Evolutionary conservation across 306 rosid genomes (phyloP).

Genomic region (Castanopsis chinensis): DNA sequence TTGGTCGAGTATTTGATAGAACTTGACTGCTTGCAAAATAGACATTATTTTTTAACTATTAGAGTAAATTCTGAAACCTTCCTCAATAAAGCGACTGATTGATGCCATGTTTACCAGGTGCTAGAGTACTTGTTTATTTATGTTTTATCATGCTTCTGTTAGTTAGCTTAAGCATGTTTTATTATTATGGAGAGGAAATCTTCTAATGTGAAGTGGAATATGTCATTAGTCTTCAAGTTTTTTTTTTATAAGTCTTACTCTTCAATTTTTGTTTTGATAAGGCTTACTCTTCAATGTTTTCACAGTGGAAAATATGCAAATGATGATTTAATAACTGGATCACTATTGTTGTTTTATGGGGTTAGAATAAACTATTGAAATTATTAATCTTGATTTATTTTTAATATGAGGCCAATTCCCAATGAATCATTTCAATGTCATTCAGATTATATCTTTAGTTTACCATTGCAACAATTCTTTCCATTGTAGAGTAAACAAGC

Average conservation of each 20-base stretch:
- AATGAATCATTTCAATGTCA: too few relatives aligned
- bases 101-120: neutral
- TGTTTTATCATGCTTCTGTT: neutral
- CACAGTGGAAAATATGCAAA: neutral
- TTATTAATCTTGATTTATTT: too few relatives aligned
- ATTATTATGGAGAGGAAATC: neutral
- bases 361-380: too few relatives aligned
- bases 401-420: too few relatives aligned
- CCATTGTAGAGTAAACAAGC: neutral
- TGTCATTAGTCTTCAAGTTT: neutral
- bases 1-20: too few relatives aligned
- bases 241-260: too few relatives aligned
- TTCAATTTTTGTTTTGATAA: too few relatives aligned
- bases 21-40: too few relatives aligned
- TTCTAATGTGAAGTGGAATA: neutral
- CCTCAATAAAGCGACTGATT: too few relatives aligned
- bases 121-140: neutral
- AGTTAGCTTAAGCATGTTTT: neutral
- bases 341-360: too few relatives aligned
- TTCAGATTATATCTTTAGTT: neutral
- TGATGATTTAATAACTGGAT: neutral
- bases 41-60: too few relatives aligned
- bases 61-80: too few relatives aligned
- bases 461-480: neutral
- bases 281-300: neutral